These are phyloP conservation scores for Blepharisma undulans DNA, from an alignment of 169 alveolate genomes.

Conservation along the genomic window DNA sequence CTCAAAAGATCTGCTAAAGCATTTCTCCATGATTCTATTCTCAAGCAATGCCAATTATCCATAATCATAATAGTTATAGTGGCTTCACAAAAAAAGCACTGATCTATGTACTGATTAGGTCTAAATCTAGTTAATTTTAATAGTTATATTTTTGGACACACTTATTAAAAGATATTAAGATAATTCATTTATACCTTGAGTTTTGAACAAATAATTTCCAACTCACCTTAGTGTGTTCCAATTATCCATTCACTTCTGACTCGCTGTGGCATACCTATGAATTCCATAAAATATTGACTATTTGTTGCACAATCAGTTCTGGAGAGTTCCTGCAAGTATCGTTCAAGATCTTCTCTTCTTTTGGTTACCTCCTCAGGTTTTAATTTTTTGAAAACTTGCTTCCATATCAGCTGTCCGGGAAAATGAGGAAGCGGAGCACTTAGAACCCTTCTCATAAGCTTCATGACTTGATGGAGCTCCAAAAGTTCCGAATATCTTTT, in stretches of 20 bases:
- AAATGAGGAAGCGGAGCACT: constrained; percentile 20
- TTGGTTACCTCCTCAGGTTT: constrained; percentile 8
- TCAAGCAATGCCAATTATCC: no score
- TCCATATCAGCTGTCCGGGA: constrained; percentile 36
- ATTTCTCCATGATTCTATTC: no score
- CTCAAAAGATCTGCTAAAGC: no score
- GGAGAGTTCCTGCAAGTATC: constrained; percentile 34
- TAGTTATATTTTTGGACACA: neutral
- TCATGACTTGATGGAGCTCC: constrained; percentile 38
- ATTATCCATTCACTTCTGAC: constrained; percentile 15
- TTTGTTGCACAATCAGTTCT: constrained; percentile 25
- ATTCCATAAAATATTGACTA: constrained; percentile 9
- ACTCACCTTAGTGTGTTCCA: neutral
- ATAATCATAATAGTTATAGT: no score
- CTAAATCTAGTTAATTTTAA: neutral
- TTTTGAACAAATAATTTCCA: neutral
- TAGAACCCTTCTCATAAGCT: neutral
- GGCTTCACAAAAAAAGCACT: neutral
- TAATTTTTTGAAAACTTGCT: neutral
- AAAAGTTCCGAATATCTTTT: constrained; percentile 37
- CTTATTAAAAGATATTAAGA: neutral
- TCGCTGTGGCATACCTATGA: neutral
- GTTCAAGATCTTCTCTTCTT: constrained; percentile 8
- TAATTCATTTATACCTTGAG: neutral
- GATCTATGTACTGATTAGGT: neutral